Base-by-base conservation (phyloP, 2,329 filamentous ascomycete species). In the Phaeosphaeria sp. region DNA sequence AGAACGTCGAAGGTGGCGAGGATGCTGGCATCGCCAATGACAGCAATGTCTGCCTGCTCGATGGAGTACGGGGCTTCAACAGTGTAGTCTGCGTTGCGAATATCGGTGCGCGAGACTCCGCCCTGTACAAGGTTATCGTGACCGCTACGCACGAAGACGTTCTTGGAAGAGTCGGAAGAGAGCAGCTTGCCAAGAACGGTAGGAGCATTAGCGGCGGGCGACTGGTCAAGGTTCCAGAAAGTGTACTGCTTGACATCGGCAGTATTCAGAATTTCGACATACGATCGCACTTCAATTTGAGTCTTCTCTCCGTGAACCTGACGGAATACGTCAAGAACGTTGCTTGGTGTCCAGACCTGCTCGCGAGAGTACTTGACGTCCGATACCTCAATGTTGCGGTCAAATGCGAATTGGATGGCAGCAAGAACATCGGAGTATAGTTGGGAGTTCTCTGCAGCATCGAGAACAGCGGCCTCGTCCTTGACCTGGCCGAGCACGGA, bases 361-460 rank as follows among this genome's bases (percentile, higher is more conserved):
- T 87, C 84, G 51, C 92, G 89, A 15, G 93, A 85, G 78, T 99
- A 99, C 82, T 99, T 99, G 79, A 95, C 82, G 71, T 99, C 95
- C 22, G 89, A 80, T 13, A 96, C 88, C 42, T 84, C 79, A 88
- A 92, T 52, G 84, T 79, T 68, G 50, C 85, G 79, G 51, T 85
- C 80, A 53, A 78, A 73, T 11, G 70, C 70, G 77, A 98, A 97
- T 39, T 91, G 87, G 51, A 96, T 83, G 20, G 94, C 86, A 8
- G 93, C 91, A 53, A 98, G 82, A 4, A 98, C 92, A 76, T 99
- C 95, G n/a, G 89, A 88, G 77, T 94, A 97, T 2, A 99, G 86
- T 18, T 86, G 86, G n/a, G 95, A 98, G 76, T 91, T 91, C 51
- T 91, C 81, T 17, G 89, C 89, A 53, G 85, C 78, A 74, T 98